A percentile compares a stretch with the other conserved stretches of the same genome.
Conservation (phyloP, 768 basidiomycete genomes). For the Termitomyces sp. region DNA sequence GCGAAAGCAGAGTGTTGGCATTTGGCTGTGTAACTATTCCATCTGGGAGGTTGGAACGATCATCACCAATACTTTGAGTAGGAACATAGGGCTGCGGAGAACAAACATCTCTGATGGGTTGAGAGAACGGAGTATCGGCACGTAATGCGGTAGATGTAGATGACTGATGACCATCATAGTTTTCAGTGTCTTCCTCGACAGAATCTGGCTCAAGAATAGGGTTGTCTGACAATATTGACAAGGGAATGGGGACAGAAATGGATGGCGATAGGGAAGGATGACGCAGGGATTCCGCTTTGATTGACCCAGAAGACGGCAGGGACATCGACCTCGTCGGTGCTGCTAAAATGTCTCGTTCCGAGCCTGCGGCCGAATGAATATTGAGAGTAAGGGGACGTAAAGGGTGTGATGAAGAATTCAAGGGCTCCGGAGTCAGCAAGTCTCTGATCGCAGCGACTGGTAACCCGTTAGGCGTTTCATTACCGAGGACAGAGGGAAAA, state of each 20-base stretch:
- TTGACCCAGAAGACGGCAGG: not conserved
- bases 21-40: not conserved
- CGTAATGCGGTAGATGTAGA: not conserved
- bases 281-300: not conserved
- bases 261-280: not conserved
- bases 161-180: not conserved
- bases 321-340: not conserved
- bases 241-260: not conserved
- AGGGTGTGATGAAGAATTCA: not conserved
- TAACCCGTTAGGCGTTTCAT: slow-evolving; percentile 2
- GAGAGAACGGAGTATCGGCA: not conserved
- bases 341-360: not conserved
- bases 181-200: not conserved
- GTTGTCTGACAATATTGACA: not conserved
- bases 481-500: not conserved
- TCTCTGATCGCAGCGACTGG: not conserved
- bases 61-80: not conserved
- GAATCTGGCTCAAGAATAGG: not conserved
- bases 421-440: not conserved
- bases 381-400: not conserved
- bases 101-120: not conserved
- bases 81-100: not conserved
- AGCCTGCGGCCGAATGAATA: not conserved
- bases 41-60: not conserved
- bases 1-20: not conserved